Conservation (phyloP, 1,139 yeast species). For the Geotrichum citri-aurantii region DNA sequence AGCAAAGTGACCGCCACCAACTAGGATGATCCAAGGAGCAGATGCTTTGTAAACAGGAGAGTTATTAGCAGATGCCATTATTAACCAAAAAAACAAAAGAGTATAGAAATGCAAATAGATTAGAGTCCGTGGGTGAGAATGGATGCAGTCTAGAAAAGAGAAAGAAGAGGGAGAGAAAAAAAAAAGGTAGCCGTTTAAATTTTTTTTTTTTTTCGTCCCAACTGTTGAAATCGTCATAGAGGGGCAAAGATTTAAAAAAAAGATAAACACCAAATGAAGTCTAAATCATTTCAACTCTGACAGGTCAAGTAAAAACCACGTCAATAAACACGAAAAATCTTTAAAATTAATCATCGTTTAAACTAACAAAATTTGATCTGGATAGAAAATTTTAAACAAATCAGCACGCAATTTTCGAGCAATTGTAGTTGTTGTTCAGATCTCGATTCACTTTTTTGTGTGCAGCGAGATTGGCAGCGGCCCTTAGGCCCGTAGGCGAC, state of each 20-base stretch:
- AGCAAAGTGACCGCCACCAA: constrained; percentile 74
- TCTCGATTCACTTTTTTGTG: no score
- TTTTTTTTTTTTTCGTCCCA: background rate
- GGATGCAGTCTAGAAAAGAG: background rate
- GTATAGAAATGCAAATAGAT: background rate
- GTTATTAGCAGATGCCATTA: background rate
- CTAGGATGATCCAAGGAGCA: constrained; percentile 42
- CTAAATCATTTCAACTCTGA: background rate
- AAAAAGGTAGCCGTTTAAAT: background rate
- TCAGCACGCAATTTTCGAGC: no score
- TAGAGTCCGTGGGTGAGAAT: background rate
- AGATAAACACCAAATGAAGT: background rate
- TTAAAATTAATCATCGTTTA: background rate
- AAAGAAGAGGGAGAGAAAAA: background rate
- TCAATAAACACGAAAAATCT: no score
- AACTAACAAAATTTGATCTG: no score
- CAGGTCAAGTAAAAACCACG: no score
- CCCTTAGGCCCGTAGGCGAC: no score
- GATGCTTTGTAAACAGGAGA: background rate
- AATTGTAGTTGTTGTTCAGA: no score
- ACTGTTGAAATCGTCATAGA: constrained; percentile 19
- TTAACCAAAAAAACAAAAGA: background rate
- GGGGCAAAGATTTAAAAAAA: background rate
- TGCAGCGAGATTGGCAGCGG: no score
- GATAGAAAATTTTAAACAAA: no score